These are phyloP conservation scores for Debaryomyces nepalensis DNA, from an alignment of 1,139 yeast genomes.

Conservation along the genomic window DNA sequence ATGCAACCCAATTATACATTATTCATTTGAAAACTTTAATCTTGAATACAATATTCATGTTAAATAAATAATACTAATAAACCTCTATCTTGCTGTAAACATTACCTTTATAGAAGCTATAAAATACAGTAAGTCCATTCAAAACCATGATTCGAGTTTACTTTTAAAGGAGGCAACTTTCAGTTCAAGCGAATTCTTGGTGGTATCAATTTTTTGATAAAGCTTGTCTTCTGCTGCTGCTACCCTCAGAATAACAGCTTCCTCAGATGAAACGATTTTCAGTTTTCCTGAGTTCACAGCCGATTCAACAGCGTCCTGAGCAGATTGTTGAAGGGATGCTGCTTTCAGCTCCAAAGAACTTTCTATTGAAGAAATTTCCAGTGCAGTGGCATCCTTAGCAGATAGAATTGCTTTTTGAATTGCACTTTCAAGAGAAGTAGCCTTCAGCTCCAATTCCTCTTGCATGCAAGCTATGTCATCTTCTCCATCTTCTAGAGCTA, in stretches of 20 bases:
- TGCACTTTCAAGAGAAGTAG: background rate
- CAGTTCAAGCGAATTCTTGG: constrained; percentile 4
- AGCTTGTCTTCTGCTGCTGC: background rate
- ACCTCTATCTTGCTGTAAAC: too few species aligned
- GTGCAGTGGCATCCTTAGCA: constrained; percentile 2
- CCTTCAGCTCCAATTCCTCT: constrained; percentile 3
- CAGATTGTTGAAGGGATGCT: background rate
- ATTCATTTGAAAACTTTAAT: too few species aligned
- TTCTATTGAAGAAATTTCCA: constrained; percentile 2
- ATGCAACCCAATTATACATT: too few species aligned
- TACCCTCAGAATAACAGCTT: background rate
- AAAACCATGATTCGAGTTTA: background rate
- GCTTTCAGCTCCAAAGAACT: constrained; percentile 4
- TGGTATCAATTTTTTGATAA: background rate
- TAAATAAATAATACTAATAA: too few species aligned
- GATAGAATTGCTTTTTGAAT: constrained; percentile 1
- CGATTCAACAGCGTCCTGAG: background rate
- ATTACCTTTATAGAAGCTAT: too few species aligned
- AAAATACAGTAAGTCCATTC: too few species aligned
- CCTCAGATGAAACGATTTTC: constrained; percentile 2
- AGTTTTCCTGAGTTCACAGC: background rate
- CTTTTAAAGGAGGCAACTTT: background rate
- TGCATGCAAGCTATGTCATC: background rate
- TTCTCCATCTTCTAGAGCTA: background rate
- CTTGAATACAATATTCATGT: too few species aligned